Evolutionary conservation across 2,329 filamentous ascomycete species (phyloP).

Genomic region (Penicillium sp.): DNA sequence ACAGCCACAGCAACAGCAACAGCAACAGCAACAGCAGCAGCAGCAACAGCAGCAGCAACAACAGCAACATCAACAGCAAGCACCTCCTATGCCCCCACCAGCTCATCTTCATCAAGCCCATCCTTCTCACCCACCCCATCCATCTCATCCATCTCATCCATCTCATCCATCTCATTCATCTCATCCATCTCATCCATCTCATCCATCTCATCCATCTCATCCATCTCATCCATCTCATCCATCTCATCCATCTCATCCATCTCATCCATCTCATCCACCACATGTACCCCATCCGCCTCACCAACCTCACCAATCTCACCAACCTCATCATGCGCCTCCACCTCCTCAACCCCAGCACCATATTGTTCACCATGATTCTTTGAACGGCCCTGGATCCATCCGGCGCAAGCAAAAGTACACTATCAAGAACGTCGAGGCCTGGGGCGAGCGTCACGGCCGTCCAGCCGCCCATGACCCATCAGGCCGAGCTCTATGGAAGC

Average conservation of each 20-base stretch:
- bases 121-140: constrained; percentile 12
- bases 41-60: constrained; percentile 14
- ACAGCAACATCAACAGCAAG: constrained; percentile 10
- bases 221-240: constrained; percentile 12
- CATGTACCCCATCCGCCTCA: not conserved
- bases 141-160: constrained; percentile 12
- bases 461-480: constrained; percentile 41
- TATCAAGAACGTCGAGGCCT: constrained; percentile 44
- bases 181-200: not conserved
- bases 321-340: not conserved
- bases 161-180: not conserved
- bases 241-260: constrained; percentile 1
- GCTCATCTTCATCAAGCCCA: constrained; percentile 22
- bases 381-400: constrained; percentile 29
- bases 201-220: constrained; percentile 19
- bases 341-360: constrained; percentile 12
- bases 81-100: constrained; percentile 22
- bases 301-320: not conserved
- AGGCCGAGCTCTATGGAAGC: constrained; percentile 42
- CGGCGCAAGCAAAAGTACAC: constrained; percentile 44
- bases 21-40: constrained; percentile 13
- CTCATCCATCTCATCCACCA: not conserved
- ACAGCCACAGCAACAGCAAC: constrained; percentile 11
- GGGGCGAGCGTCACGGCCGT: constrained; percentile 43
- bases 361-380: constrained; percentile 27